A percentile compares a stretch with the other conserved stretches of the same genome.
Evolutionary conservation across 345 rosid species (phyloP).

Genomic region (Hypericum androsaemum): DNA sequence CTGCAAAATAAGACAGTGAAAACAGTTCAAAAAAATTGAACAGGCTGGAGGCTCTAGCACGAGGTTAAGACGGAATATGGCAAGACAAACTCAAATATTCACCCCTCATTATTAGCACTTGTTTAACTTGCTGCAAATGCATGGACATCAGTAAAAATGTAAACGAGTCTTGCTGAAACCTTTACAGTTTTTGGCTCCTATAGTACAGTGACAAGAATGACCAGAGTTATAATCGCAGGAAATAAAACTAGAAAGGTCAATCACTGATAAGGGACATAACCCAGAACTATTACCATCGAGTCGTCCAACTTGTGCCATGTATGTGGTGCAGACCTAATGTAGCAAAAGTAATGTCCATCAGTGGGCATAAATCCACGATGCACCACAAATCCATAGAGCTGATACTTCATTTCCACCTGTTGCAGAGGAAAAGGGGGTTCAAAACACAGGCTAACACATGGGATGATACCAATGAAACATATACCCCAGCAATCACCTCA

Average conservation of each 20-base stretch:
- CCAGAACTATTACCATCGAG: conserved; percentile 29
- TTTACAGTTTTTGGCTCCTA: too few relatives aligned
- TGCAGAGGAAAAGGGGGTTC: conserved; percentile 1
- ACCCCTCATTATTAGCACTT: not conserved
- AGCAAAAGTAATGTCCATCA: conserved; percentile 67
- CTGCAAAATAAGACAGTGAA: conserved; percentile 25
- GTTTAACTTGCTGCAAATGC: not conserved
- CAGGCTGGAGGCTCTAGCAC: too few relatives aligned
- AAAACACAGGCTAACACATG: not conserved
- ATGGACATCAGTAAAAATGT: too few relatives aligned
- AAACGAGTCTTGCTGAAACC: too few relatives aligned
- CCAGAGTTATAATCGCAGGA: too few relatives aligned
- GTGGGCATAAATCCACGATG: conserved; percentile 47
- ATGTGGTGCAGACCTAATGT: conserved; percentile 53
- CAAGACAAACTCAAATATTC: too few relatives aligned
- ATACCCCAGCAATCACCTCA: too few relatives aligned
- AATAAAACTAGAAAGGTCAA: too few relatives aligned
- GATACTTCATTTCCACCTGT: conserved; percentile 49
- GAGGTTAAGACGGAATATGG: too few relatives aligned
- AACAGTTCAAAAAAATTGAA: too few relatives aligned
- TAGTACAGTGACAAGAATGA: too few relatives aligned
- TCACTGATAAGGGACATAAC: too few relatives aligned
- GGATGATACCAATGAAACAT: not conserved
- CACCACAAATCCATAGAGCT: conserved; percentile 68
- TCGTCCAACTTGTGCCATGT: conserved; percentile 75